phyloP scores from a whole-genome alignment of 352 stramenopile species.

The Pythium oligandrum region DNA sequence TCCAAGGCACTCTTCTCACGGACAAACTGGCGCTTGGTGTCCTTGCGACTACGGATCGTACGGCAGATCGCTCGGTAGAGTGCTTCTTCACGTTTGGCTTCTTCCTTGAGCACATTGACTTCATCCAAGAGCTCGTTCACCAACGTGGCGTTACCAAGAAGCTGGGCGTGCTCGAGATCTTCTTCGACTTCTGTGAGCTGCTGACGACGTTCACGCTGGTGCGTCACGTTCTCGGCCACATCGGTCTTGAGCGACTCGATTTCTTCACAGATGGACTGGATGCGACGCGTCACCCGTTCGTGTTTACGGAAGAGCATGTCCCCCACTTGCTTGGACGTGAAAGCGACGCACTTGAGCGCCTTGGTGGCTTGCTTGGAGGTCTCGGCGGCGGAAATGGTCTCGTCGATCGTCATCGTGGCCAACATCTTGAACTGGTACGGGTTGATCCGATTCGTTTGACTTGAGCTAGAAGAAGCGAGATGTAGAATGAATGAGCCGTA shows the following conservation, averaged over 20 bases:
- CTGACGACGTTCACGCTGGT: constrained; percentile 36
- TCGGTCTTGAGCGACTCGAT: constrained; percentile 46
- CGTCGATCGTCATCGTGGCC: background rate
- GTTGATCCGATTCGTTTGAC: too few species aligned
- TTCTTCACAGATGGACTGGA: constrained; percentile 37
- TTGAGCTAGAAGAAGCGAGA: too few species aligned
- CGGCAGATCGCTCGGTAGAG: constrained; percentile 44
- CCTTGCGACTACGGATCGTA: constrained; percentile 32
- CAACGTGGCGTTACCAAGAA: constrained; percentile 45
- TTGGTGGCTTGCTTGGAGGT: constrained; percentile 59
- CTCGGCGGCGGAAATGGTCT: constrained; percentile 13
- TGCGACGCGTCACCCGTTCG: constrained; percentile 37
- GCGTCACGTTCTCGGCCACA: constrained; percentile 44
- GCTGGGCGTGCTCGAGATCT: constrained; percentile 45
- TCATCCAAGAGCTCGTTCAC: constrained; percentile 44
- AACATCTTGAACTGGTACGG: background rate
- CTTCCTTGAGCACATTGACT: constrained; percentile 39
- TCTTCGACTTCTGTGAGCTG: constrained; percentile 48
- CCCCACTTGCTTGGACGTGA: constrained; percentile 54
- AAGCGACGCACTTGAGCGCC: constrained; percentile 58
- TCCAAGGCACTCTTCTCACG: constrained; percentile 31
- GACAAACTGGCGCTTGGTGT: constrained; percentile 28
- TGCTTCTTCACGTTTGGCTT: constrained; percentile 36
- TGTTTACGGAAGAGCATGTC: constrained; percentile 50
- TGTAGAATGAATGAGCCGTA: too few species aligned